These are phyloP conservation scores for Trypanosoma cruzi DNA, from an alignment of 208 protist genomes.

Conservation along the genomic window DNA sequence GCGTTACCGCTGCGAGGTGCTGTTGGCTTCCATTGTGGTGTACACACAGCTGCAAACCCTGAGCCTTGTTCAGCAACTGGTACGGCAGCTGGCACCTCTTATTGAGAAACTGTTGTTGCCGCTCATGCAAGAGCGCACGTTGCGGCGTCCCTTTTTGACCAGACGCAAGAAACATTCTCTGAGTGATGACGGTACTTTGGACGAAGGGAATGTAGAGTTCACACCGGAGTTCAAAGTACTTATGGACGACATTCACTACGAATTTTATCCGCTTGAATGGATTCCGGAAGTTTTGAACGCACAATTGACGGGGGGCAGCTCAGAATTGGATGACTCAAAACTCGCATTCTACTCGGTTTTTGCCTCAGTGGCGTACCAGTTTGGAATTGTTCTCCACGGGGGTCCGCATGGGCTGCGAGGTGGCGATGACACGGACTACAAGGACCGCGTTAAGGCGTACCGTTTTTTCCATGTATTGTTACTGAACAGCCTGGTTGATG, in stretches of 20 bases:
- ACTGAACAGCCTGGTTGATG: slow-evolving; percentile 47
- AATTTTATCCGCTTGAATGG: slow-evolving; percentile 88
- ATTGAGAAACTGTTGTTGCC: slow-evolving; percentile 40
- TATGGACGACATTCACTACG: slow-evolving; percentile 72
- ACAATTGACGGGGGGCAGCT: slow-evolving; percentile 2
- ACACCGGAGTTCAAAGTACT: slow-evolving; percentile 55
- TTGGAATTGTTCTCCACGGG: slow-evolving; percentile 42
- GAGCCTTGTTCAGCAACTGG: slow-evolving; percentile 66
- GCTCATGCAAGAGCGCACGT: slow-evolving; percentile 17
- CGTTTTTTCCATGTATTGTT: slow-evolving; percentile 51
- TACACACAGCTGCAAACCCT: slow-evolving; percentile 72
- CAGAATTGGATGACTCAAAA: slow-evolving; percentile 10
- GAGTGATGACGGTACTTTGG: neutral
- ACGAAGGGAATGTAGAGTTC: slow-evolving; percentile 28
- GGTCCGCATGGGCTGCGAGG: slow-evolving; percentile 29
- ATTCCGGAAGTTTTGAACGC: slow-evolving; percentile 46
- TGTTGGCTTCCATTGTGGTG: slow-evolving; percentile 68
- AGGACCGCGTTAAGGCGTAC: slow-evolving; percentile 27
- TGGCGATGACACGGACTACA: slow-evolving; percentile 20
- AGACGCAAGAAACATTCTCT: neutral
- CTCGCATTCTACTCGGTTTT: slow-evolving; percentile 59
- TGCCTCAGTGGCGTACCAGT: slow-evolving; percentile 80
- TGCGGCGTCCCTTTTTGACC: slow-evolving; percentile 14
- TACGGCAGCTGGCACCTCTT: slow-evolving; percentile 68
- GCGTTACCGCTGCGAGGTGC: slow-evolving; percentile 74